Evolutionary conservation across 441 rosid genomes (phyloP).

Genomic region (Corymbia calophylla): DNA sequence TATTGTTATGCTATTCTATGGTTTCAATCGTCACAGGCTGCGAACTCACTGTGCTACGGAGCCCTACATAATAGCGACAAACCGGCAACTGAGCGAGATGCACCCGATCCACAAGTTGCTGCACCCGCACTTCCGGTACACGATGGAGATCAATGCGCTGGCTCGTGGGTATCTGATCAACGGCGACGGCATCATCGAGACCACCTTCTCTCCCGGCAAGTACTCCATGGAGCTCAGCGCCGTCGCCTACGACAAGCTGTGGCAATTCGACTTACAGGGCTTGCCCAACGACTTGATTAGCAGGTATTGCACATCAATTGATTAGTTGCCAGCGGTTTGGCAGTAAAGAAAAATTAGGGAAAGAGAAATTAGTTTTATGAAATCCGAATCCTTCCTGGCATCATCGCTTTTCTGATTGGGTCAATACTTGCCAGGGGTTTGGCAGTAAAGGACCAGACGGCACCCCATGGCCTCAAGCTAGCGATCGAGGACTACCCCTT

Average conservation of each 20-base stretch:
- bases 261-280: slow-evolving; percentile 60
- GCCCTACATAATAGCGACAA: slow-evolving; percentile 64
- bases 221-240: slow-evolving; percentile 45
- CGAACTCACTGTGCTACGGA: slow-evolving; percentile 12
- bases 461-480: slow-evolving; percentile 43
- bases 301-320: slow-evolving; percentile 21
- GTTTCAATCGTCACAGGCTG: not conserved
- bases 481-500: slow-evolving; percentile 55
- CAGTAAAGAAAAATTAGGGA: not conserved
- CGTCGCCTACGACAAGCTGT: slow-evolving; percentile 36
- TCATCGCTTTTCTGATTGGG: not conserved
- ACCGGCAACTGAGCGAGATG: slow-evolving; percentile 59
- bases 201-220: slow-evolving; percentile 36
- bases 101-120: slow-evolving; percentile 60
- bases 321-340: not conserved
- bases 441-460: slow-evolving; percentile 40
- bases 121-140: slow-evolving; percentile 71
- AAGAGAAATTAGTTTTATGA: not conserved
- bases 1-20: not conserved
- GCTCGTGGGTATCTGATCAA: slow-evolving; percentile 48
- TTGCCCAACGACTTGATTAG: slow-evolving; percentile 50
- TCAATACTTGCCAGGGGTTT: slow-evolving; percentile 33
- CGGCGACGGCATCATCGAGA: slow-evolving; percentile 56
- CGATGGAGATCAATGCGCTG: slow-evolving; percentile 70
- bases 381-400: too few relatives aligned